Conservation (phyloP, 768 basidiomycete genomes). For the Leucocoprinus sp. region DNA sequence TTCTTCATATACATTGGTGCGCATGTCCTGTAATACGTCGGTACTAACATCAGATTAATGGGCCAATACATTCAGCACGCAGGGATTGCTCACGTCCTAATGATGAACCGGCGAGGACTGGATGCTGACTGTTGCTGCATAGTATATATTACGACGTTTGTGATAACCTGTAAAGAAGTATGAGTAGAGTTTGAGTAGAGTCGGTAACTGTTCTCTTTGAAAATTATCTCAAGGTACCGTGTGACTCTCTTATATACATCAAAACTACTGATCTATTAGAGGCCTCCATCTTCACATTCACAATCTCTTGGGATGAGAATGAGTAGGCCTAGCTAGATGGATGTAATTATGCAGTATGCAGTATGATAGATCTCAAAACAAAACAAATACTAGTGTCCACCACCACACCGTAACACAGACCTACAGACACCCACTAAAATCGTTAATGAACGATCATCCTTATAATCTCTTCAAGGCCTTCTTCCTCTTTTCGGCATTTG, state of each 20-base stretch:
- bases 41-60: slow-evolving; percentile 35
- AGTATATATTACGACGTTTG: background rate
- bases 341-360: background rate
- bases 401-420: background rate
- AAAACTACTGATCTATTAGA: too few relatives aligned
- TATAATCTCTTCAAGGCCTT: slow-evolving; percentile 78
- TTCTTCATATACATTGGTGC: slow-evolving; percentile 56
- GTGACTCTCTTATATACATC: too few relatives aligned
- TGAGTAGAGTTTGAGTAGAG: background rate
- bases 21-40: slow-evolving; percentile 64
- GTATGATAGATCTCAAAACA: slow-evolving; percentile 1
- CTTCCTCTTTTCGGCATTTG: slow-evolving; percentile 76
- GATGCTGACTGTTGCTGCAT: slow-evolving; percentile 1
- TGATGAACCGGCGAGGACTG: background rate
- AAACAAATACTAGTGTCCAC: background rate
- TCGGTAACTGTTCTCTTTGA: too few relatives aligned
- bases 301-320: background rate
- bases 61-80: background rate
- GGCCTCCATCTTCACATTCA: too few relatives aligned
- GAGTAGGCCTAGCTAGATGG: background rate
- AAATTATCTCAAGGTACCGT: too few relatives aligned
- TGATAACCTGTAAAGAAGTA: background rate
- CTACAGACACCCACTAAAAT: background rate
- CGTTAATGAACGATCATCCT: background rate
- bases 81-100: slow-evolving; percentile 5